Percentiles rank a stretch among this genome's conserved stretches.
These are phyloP conservation scores for Didymella pomorum DNA, from an alignment of 2,329 filamentous ascomycete species.

Conservation along the genomic window DNA sequence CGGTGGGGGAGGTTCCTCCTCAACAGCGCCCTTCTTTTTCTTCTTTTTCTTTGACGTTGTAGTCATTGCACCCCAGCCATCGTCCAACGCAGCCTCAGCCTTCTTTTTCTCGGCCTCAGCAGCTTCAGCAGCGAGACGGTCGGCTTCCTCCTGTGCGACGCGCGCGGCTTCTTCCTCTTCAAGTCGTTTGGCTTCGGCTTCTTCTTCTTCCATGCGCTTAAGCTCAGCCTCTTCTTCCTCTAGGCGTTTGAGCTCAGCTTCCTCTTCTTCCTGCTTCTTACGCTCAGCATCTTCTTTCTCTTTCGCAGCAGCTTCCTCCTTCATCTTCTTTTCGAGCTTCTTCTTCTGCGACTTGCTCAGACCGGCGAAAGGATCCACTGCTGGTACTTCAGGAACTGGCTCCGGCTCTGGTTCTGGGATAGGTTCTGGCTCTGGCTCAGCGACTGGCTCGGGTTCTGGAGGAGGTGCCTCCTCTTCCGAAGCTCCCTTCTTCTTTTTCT, in stretches of 20 bases:
- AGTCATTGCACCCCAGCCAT: conserved; percentile 21
- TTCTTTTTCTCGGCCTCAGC: conserved; percentile 41
- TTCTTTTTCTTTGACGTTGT: conserved; percentile 51
- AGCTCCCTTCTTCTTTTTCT: conserved; percentile 40
- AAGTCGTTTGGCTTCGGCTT: conserved; percentile 34
- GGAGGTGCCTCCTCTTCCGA: conserved; percentile 28
- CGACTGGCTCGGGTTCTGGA: conserved; percentile 26
- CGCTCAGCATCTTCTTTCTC: conserved; percentile 35
- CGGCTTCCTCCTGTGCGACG: conserved; percentile 26
- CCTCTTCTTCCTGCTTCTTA: conserved; percentile 33
- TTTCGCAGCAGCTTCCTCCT: conserved; percentile 40
- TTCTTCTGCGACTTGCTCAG: conserved; percentile 43
- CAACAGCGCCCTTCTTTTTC: conserved; percentile 34
- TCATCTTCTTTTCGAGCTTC: conserved; percentile 49
- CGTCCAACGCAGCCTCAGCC: conserved; percentile 48
- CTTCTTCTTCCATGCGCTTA: conserved; percentile 34
- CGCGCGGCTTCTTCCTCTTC: conserved; percentile 35
- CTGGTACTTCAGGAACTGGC: conserved; percentile 50
- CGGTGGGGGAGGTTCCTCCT: conserved; percentile 30
- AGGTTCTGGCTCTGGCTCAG: conserved; percentile 31
- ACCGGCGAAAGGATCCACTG: conserved; percentile 41
- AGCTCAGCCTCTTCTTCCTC: conserved; percentile 38
- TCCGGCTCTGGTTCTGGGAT: conserved; percentile 38
- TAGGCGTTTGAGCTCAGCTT: conserved; percentile 23
- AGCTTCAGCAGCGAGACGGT: conserved; percentile 25